Evolutionary conservation across 1,284 basidiomycete species (phyloP).

Genomic region (Apiotrichum gracile): DNA sequence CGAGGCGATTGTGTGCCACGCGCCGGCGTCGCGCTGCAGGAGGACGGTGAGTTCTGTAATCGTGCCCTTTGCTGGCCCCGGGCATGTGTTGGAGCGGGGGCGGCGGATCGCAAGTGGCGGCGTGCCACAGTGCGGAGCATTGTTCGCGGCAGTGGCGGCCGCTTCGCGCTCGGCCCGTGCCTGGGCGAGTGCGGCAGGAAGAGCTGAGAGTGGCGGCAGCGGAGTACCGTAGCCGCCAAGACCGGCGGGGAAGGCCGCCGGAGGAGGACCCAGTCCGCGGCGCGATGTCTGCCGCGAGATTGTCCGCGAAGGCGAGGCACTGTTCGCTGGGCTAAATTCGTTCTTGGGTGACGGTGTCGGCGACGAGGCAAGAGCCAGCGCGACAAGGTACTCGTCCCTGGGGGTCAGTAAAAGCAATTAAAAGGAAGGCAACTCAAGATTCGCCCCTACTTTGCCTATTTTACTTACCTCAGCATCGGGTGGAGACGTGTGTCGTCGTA

Average conservation of each 20-base stretch:
- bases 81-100: constrained; percentile 9
- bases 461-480: constrained; percentile 22
- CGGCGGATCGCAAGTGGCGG: constrained; percentile 1
- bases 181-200: constrained; percentile 10
- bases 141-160: background rate
- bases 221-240: background rate
- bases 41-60: constrained; percentile 22
- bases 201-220: constrained; percentile 11
- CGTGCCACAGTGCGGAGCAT: background rate
- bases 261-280: background rate
- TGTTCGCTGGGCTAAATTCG: background rate
- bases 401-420: background rate
- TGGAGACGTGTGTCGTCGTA: constrained; percentile 21
- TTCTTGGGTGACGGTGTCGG: constrained; percentile 1
- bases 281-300: background rate
- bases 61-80: constrained; percentile 1
- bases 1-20: constrained; percentile 27
- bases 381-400: constrained; percentile 27
- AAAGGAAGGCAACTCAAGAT: too few species aligned
- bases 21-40: constrained; percentile 24
- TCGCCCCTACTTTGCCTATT: too few species aligned
- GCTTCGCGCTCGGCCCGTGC: background rate
- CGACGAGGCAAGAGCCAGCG: constrained; percentile 5
- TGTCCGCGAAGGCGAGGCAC: background rate
- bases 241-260: background rate